Percentiles rank a stretch among this genome's conserved stretches.
Evolutionary conservation across 1,284 basidiomycete species (phyloP).

Genomic region (Marasmius oreades): DNA sequence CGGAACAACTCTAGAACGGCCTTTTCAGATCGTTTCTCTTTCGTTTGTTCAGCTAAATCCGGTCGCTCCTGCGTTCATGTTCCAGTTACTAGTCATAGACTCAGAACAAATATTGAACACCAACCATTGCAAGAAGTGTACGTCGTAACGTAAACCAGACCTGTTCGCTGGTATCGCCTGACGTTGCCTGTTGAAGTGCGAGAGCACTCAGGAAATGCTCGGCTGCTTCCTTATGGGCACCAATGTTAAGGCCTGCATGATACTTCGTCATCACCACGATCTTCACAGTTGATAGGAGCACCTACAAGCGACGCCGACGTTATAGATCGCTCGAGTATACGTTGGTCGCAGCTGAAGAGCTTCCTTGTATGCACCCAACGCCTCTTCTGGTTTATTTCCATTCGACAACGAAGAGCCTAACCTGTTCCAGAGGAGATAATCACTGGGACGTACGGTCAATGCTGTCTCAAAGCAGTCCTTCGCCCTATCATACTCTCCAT

Average conservation of each 20-base stretch:
- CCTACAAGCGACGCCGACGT: slow-evolving; percentile 93
- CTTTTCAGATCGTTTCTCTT: slow-evolving; percentile 37
- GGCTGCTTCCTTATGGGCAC: slow-evolving; percentile 92
- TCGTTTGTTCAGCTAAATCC: slow-evolving; percentile 65
- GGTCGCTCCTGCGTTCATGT: slow-evolving; percentile 44
- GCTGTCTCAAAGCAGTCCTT: slow-evolving; percentile 92
- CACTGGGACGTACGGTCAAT: slow-evolving; percentile 77
- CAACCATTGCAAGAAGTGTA: slow-evolving; percentile 78
- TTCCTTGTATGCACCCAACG: slow-evolving; percentile 91
- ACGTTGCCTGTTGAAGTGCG: slow-evolving; percentile 66
- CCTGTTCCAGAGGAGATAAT: slow-evolving; percentile 96
- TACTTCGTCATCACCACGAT: slow-evolving; percentile 1
- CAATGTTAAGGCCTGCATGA: slow-evolving; percentile 83
- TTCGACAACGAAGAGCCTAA: slow-evolving; percentile 95
- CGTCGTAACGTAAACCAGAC: slow-evolving; percentile 93
- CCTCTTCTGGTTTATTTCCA: slow-evolving; percentile 92
- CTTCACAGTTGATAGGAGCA: slow-evolving; percentile 15
- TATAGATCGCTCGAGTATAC: slow-evolving; percentile 97
- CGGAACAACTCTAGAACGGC: slow-evolving; percentile 66
- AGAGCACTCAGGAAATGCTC: slow-evolving; percentile 96
- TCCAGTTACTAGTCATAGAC: background rate
- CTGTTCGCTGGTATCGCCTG: slow-evolving; percentile 73
- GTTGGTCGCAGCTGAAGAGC: slow-evolving; percentile 93
- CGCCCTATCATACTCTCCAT: slow-evolving; percentile 74
- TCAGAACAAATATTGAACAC: slow-evolving; percentile 20